Conservation (phyloP, 371 early-diverging fungal species). For the Apophysomyces sp. region DNA sequence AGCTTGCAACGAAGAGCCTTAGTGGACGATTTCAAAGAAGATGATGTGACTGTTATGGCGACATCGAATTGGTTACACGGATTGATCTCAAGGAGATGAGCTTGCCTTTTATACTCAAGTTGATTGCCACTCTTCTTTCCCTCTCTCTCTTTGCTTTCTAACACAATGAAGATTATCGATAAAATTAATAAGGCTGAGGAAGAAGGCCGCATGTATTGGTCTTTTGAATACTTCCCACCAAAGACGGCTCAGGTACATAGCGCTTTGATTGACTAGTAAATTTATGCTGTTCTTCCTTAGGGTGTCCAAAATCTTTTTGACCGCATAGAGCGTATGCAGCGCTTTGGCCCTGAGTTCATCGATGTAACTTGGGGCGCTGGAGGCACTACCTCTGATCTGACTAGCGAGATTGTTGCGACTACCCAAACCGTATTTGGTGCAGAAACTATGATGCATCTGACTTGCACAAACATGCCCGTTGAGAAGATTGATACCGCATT, state of each 20-base stretch:
- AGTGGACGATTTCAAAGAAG: neutral
- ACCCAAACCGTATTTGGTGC: conserved; percentile 92
- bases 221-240: conserved; percentile 97
- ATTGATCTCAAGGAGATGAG: conserved; percentile 12
- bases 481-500: conserved; percentile 86
- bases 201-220: conserved; percentile 76
- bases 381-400: conserved; percentile 87
- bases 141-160: conserved; percentile 10
- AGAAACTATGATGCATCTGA: conserved; percentile 96
- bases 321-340: conserved; percentile 88
- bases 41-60: conserved; percentile 12
- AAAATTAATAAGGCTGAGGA: conserved; percentile 70
- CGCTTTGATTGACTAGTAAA: neutral
- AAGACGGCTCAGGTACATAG: conserved; percentile 83
- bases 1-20: neutral
- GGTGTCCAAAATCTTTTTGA: conserved; percentile 80
- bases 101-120: neutral
- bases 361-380: conserved; percentile 98
- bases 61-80: conserved; percentile 29
- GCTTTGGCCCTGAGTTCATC: conserved; percentile 90
- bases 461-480: conserved; percentile 94
- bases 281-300: conserved; percentile 10
- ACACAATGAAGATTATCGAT: conserved; percentile 70
- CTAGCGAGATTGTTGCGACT: conserved; percentile 82
- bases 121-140: conserved; percentile 7